Evolutionary conservation across 139 green algal species (phyloP).

Genomic region (Coccomyxa sp.): DNA sequence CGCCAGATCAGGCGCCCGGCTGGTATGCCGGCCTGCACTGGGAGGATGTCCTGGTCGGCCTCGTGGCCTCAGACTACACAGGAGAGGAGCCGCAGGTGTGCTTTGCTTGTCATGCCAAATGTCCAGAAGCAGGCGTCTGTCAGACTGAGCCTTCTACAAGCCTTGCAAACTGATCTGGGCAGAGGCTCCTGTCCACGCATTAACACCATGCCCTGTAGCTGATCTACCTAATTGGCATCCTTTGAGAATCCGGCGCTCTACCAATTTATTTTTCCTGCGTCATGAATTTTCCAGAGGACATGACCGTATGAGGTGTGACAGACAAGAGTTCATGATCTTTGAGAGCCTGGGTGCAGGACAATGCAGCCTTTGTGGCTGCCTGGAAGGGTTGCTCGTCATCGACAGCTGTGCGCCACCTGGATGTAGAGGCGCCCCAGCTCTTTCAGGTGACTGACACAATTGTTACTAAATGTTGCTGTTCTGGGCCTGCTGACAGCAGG

Average conservation of each 20-base stretch:
- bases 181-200: too few species aligned
- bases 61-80: constrained; percentile 31
- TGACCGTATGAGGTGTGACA: not conserved
- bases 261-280: not conserved
- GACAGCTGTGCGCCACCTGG: constrained; percentile 51
- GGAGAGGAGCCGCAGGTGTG: not conserved
- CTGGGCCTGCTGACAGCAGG: too few species aligned
- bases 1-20: constrained; percentile 13
- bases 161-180: too few species aligned
- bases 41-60: constrained; percentile 60
- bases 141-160: not conserved
- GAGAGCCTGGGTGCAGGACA: not conserved
- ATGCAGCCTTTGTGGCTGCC: constrained; percentile 47
- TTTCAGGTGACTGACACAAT: too few species aligned
- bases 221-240: not conserved
- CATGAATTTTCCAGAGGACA: not conserved
- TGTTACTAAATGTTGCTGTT: too few species aligned
- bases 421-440: constrained; percentile 46
- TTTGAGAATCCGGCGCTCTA: too few species aligned
- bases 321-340: too few species aligned
- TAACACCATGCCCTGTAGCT: too few species aligned
- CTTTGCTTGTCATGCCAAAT: not conserved
- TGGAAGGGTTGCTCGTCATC: constrained; percentile 43
- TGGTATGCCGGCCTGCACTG: constrained; percentile 51
- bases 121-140: not conserved